Evolutionary conservation across 768 basidiomycete species (phyloP), one percentile per base, ranked within the genome.

Genomic region (Suillus placidus): DNA sequence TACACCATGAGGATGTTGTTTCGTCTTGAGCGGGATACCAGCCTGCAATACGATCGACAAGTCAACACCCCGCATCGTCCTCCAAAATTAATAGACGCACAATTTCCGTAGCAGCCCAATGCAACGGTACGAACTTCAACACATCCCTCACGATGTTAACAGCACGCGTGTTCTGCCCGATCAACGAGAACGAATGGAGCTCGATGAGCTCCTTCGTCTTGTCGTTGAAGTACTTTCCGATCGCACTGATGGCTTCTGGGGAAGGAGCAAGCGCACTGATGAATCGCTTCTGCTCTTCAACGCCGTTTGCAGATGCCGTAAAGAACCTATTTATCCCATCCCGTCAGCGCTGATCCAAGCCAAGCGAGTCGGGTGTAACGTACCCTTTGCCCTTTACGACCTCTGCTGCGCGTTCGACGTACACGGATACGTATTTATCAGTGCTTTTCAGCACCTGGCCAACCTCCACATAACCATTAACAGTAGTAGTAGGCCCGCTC

Each of bases 81-180:
- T 6, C 16, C 6, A 47, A 37, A 38, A 23, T 10, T 52, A 51
- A 51, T 51, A 51, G 3, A 80, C 88, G 56, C 66, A 93, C 93
- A 40, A 94, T 77, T 55, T 92, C 87, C 26, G 78, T 73, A 9
- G 91, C 88, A 34, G 82, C 86, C 91, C 92, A 95, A 67, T 85
- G 77, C 32, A 92, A 76, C 13, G 93, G 88, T 1, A 90, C 82
- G 42, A 80, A 71, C 71, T 85, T 88, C 65, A 93, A 71, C 9
- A 94, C 90, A 68, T 91, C 85, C 18, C 83, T 82, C 14, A 90
- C 88, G 57, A 94, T 77, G 71, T 95, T 90, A 20, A 93, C 82
- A 47, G 81, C 83, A 34, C 73, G 78, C 6, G 79, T 79, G 43
- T 84, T 82, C 30, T 82, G 78, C n/a, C 85, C 87, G 16, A 89